Evolutionary conservation across 768 basidiomycete species (phyloP).

Genomic region (Exsudoporus frostii): DNA sequence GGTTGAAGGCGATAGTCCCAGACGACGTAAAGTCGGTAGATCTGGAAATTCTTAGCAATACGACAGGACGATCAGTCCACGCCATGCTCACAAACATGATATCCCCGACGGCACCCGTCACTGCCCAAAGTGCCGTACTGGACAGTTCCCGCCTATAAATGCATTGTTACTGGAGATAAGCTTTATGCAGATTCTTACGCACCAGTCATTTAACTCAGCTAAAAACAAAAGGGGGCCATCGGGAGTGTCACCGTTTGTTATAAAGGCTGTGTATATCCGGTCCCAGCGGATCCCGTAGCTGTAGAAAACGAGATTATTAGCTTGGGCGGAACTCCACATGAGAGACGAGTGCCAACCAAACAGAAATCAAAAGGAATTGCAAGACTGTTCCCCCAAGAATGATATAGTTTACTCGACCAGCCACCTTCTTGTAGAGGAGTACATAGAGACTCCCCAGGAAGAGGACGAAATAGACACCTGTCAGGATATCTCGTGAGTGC

Average conservation of each 20-base stretch:
- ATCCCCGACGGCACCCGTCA: constrained; percentile 4
- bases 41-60: not conserved
- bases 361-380: constrained; percentile 8
- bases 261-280: constrained; percentile 5
- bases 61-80: not conserved
- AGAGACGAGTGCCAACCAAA: not conserved
- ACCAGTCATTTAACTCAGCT: constrained; percentile 1
- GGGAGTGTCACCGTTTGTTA: constrained; percentile 1
- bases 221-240: constrained; percentile 4
- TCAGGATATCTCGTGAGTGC: not conserved
- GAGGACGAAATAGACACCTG: constrained; percentile 7
- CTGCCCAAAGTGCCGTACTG: constrained; percentile 3
- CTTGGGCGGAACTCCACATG: not conserved
- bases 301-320: not conserved
- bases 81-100: constrained; percentile 1
- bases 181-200: not conserved
- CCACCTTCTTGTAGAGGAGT: not conserved
- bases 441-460: constrained; percentile 7
- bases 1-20: constrained; percentile 2
- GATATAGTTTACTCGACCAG: not conserved
- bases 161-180: not conserved
- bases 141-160: constrained; percentile 4
- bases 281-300: constrained; percentile 9
- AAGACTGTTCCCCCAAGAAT: constrained; percentile 1
- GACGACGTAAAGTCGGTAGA: constrained; percentile 8